These are phyloP conservation scores for Thermomyces lanuginosus DNA, from an alignment of 2,329 filamentous ascomycete species.

Conservation along the genomic window DNA sequence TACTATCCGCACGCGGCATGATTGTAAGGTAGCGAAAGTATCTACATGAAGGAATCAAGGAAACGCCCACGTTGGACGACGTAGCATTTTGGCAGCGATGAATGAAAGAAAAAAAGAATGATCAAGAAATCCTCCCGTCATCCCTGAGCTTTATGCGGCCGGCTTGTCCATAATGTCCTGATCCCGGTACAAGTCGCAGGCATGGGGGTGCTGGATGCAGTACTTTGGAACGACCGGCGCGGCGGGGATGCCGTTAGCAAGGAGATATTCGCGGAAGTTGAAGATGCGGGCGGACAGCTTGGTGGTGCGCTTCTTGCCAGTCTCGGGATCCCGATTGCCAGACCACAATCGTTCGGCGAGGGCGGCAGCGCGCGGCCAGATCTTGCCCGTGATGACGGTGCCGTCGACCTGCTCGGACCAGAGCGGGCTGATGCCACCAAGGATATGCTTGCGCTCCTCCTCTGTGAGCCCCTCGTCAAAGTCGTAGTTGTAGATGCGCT, in stretches of 20 bases:
- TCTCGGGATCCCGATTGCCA: conserved; percentile 33
- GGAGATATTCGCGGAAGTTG: conserved; percentile 44
- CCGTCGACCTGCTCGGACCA: conserved; percentile 42
- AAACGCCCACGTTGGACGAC: not conserved
- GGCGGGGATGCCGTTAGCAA: conserved; percentile 38
- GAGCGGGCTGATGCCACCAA: conserved; percentile 37
- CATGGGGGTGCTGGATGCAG: conserved; percentile 41
- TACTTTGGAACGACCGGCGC: conserved; percentile 40
- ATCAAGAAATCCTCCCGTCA: not conserved
- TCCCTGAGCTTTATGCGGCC: not conserved
- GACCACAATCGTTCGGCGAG: conserved; percentile 41
- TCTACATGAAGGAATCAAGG: not conserved
- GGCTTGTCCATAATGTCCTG: conserved; percentile 24
- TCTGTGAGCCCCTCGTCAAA: conserved; percentile 35
- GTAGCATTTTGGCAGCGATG: not conserved
- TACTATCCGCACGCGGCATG: no score
- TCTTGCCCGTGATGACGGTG: conserved; percentile 32
- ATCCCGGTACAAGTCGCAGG: conserved; percentile 39
- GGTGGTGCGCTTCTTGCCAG: conserved; percentile 36
- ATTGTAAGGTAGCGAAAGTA: not conserved
- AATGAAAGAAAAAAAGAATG: not conserved
- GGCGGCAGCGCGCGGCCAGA: conserved; percentile 43
- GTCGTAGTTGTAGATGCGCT: conserved; percentile 44
- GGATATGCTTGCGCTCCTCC: conserved; percentile 32
- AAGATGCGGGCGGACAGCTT: conserved; percentile 39